Evolutionary conservation across 495 filamentous ascomycete genomes (phyloP).

Genomic region (Daldinia grandis): DNA sequence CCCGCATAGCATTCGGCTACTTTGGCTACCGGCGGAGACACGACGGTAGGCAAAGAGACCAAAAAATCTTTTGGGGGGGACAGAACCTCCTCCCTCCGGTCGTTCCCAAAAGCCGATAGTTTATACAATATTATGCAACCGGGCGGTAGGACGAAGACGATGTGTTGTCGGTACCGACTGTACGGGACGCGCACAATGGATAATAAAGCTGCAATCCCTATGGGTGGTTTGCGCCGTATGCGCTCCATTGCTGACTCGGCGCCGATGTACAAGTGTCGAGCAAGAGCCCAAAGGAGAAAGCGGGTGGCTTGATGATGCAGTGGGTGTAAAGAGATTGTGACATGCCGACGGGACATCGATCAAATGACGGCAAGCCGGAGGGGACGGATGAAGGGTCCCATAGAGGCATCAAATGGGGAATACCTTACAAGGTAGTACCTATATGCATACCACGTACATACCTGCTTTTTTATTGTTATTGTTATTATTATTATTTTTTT

Average conservation of each 20-base stretch:
- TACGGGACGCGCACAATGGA: conserved; percentile 35
- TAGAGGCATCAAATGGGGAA: no score
- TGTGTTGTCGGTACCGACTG: conserved; percentile 38
- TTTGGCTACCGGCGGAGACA: neutral
- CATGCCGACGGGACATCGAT: conserved; percentile 37
- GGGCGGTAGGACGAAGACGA: conserved; percentile 11
- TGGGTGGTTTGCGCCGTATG: conserved; percentile 4
- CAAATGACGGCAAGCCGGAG: conserved; percentile 42
- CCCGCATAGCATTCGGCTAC: conserved; percentile 25
- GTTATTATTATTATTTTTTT: neutral
- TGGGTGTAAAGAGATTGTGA: conserved; percentile 36
- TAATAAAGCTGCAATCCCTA: conserved; percentile 31
- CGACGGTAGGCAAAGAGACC: neutral
- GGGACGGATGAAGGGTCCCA: conserved; percentile 23
- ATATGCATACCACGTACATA: neutral
- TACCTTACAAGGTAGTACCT: neutral
- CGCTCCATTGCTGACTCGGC: conserved; percentile 28
- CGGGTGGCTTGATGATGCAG: conserved; percentile 34
- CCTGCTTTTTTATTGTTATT: neutral
- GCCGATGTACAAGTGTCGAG: conserved; percentile 20
- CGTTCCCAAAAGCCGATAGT: conserved; percentile 5
- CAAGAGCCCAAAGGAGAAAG: conserved; percentile 36
- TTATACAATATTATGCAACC: conserved; percentile 19
- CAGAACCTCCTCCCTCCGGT: conserved; percentile 2
- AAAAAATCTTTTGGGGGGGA: conserved; percentile 14